Evolutionary conservation across 108 stramenopile species (phyloP), one percentile per base, ranked within the genome.

Genomic region (Nannochloropsis oceanica): DNA sequence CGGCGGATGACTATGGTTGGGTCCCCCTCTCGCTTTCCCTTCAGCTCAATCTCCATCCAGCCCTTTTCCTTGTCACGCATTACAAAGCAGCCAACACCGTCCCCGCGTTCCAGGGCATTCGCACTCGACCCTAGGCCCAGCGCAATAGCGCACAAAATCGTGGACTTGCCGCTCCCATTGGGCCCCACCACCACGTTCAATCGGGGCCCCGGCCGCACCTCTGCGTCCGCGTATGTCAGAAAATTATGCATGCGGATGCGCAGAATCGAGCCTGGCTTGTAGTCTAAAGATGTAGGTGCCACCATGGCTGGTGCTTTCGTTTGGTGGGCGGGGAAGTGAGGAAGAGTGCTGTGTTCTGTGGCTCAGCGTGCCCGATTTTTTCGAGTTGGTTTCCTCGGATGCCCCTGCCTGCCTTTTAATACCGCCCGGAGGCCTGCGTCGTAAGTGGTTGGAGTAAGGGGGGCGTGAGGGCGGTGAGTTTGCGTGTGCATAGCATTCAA

Each of bases 81-180:
- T 82, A 98, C 92, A 86, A 97, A 98, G 43, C 92, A 89, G 20
- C 91, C 90, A 27, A 95, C 89, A 44, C 96, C 91, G 82, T 94
- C 92, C 81, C 97, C 95, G 13, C 98, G 93, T 44, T 95, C 97
- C 50, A 98, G 91, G 42, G 95, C 90, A 42, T 87, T 90, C 0
- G 96, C 94, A 42, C 91, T 87, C 27, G 95, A 96, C 26, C 95
- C 97, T 20, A 97, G 89, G 59, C 96, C 96, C 84, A 99, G 91
- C 81, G 94, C 95, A 84, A 99, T 95, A 86, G 97, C 97, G 87
- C 95, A 95, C 24, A 97, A 91, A 80, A 97, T 92, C 9, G 95
- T 93, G 22, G 95, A 95, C 91, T 98, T 99, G 79, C 98, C 98
- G 0, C 95, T 94, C 27, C 98, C 98, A 79, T 98, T 98, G 42